Conservation (phyloP, 345 rosid genomes). For the Abelmoschus esculentus region DNA sequence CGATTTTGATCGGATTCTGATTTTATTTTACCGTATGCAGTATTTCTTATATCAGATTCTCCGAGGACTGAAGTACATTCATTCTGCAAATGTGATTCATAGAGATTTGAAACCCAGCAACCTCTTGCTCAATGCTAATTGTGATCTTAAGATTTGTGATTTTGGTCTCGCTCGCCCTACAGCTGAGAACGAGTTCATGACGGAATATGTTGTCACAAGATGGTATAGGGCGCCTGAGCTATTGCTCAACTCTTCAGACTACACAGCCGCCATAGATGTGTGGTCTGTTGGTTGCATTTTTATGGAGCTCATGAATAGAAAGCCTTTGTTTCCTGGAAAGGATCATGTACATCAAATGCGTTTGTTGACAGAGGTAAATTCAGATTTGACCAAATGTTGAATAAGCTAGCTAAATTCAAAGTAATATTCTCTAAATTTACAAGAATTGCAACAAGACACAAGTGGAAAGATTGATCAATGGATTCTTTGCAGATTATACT, state of each 20-base stretch:
- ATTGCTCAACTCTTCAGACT: slow-evolving; percentile 75
- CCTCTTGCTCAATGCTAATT: slow-evolving; percentile 73
- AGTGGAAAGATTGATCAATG: not conserved
- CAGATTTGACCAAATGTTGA: not conserved
- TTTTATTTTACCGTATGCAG: slow-evolving; percentile 32
- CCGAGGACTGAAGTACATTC: slow-evolving; percentile 89
- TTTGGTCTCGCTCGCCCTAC: slow-evolving; percentile 89
- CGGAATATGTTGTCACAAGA: slow-evolving; percentile 96
- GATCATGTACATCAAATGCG: slow-evolving; percentile 98
- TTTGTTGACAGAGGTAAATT: slow-evolving; percentile 69
- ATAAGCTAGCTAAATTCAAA: not conserved
- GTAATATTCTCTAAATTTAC: not conserved
- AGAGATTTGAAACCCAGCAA: slow-evolving; percentile 94
- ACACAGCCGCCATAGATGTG: slow-evolving; percentile 89
- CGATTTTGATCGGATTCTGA: not conserved
- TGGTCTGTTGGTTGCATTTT: slow-evolving; percentile 99
- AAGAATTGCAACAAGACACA: not conserved
- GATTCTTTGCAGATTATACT: not conserved
- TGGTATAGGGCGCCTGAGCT: slow-evolving; percentile 99
- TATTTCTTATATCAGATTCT: slow-evolving; percentile 93
- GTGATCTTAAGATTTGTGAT: slow-evolving; percentile 89
- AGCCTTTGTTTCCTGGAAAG: slow-evolving; percentile 85
- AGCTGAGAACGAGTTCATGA: slow-evolving; percentile 87
- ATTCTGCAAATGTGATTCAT: slow-evolving; percentile 93
- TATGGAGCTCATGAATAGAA: slow-evolving; percentile 96